Evolutionary conservation across 257 asterid genomes (phyloP).

Genomic region (Solanum arcanum): DNA sequence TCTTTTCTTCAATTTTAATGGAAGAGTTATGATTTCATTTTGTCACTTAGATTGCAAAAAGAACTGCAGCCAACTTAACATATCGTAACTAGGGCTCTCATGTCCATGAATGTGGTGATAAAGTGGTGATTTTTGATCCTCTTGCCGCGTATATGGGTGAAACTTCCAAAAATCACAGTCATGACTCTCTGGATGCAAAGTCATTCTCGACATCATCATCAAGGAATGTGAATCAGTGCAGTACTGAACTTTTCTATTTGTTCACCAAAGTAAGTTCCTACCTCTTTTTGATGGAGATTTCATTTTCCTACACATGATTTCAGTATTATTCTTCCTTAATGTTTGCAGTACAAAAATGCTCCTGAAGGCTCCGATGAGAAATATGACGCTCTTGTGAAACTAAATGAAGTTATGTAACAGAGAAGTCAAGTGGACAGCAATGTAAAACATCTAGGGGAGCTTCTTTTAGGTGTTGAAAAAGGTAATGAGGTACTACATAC

Average conservation of each 20-base stretch:
- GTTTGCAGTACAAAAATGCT: slow-evolving; percentile 43
- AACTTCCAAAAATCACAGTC: neutral
- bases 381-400: slow-evolving; percentile 63
- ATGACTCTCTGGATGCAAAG: slow-evolving; percentile 20
- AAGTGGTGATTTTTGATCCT: neutral
- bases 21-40: neutral
- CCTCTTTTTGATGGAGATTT: neutral
- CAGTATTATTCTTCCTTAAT: neutral
- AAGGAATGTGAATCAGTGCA: slow-evolving; percentile 59
- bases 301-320: neutral
- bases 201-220: slow-evolving; percentile 34
- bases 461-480: slow-evolving; percentile 71
- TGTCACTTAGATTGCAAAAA: slow-evolving; percentile 18
- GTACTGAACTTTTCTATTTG: slow-evolving; percentile 76
- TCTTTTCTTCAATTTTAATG: neutral
- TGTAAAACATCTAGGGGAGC: slow-evolving; percentile 52
- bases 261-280: slow-evolving; percentile 59
- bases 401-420: slow-evolving; percentile 66
- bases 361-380: slow-evolving; percentile 65
- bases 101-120: neutral
- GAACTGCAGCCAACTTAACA: neutral
- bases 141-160: neutral
- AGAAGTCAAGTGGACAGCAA: slow-evolving; percentile 62
- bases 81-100: neutral
- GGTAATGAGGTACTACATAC: slow-evolving; percentile 45